Evolutionary conservation across 495 filamentous ascomycete species (phyloP).

Genomic region (Bacidia gigantensis): DNA sequence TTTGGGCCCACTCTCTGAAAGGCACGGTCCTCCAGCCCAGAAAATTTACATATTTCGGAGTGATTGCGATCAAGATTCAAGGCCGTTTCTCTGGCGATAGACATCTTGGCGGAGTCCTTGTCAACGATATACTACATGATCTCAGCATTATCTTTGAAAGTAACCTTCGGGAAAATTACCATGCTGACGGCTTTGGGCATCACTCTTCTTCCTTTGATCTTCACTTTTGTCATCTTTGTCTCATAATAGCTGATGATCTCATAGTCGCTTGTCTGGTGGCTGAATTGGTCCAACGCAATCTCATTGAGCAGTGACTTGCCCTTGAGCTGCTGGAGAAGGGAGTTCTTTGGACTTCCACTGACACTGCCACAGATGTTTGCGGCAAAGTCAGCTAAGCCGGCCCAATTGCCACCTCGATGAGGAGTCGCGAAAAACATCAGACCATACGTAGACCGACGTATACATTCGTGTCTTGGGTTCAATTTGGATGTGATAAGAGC

Average conservation of each 20-base stretch:
- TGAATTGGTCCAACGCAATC: slow-evolving; percentile 6
- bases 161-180: neutral
- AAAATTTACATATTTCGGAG: slow-evolving; percentile 10
- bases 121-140: slow-evolving; percentile 1
- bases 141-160: neutral
- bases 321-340: slow-evolving; percentile 1
- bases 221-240: slow-evolving; percentile 1
- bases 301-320: slow-evolving; percentile 4
- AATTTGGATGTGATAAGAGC: neutral
- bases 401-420: neutral
- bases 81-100: neutral
- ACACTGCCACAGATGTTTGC: slow-evolving; percentile 5
- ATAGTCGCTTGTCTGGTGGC: slow-evolving; percentile 1
- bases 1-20: slow-evolving; percentile 4
- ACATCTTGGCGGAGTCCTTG: slow-evolving; percentile 1
- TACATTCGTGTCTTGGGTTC: neutral
- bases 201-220: neutral
- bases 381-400: slow-evolving; percentile 3
- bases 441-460: neutral
- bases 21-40: neutral
- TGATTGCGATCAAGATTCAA: slow-evolving; percentile 7
- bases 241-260: slow-evolving; percentile 5
- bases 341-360: slow-evolving; percentile 2
- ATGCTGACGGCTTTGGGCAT: slow-evolving; percentile 3
- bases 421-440: neutral